Evolutionary conservation across 805 yeast genomes (phyloP).

Genomic region (Suhomyces emberorum): DNA sequence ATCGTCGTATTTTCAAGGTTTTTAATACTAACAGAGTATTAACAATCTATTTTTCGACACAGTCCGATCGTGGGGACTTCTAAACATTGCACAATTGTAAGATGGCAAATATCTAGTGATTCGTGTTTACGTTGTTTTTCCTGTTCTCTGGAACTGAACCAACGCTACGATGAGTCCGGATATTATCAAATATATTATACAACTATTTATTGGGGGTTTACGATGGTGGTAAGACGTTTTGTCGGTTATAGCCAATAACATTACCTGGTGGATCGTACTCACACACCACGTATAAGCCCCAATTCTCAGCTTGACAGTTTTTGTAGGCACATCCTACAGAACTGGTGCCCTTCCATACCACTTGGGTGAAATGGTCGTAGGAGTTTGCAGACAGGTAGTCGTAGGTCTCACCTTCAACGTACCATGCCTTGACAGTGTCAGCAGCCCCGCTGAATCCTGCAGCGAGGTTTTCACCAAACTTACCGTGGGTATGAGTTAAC

Average conservation of each 20-base stretch:
- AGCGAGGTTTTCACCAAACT: constrained; percentile 37
- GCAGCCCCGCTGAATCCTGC: constrained; percentile 31
- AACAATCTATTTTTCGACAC: too few relatives aligned
- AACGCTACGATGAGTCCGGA: too few relatives aligned
- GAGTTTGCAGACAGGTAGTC: constrained; percentile 22
- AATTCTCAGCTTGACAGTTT: constrained; percentile 26
- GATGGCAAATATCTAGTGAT: too few relatives aligned
- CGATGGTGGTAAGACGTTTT: constrained; percentile 24
- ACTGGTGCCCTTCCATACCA: constrained; percentile 29
- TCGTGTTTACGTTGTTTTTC: too few relatives aligned
- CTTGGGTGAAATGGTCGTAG: constrained; percentile 32
- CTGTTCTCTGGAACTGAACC: too few relatives aligned
- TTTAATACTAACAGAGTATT: too few relatives aligned
- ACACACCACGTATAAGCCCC: constrained; percentile 34
- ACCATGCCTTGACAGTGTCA: constrained; percentile 34
- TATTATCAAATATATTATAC: too few relatives aligned
- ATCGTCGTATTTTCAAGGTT: too few relatives aligned
- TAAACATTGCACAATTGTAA: too few relatives aligned
- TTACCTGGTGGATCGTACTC: constrained; percentile 37
- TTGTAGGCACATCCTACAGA: constrained; percentile 32
- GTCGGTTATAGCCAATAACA: constrained; percentile 25
- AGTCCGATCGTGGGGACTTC: too few relatives aligned
- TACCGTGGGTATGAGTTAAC: constrained; percentile 36
- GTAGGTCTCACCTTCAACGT: constrained; percentile 29
- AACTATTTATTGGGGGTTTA: too few relatives aligned